Evolutionary conservation across 768 basidiomycete species (phyloP).

Genomic region (Suillus subaureus): DNA sequence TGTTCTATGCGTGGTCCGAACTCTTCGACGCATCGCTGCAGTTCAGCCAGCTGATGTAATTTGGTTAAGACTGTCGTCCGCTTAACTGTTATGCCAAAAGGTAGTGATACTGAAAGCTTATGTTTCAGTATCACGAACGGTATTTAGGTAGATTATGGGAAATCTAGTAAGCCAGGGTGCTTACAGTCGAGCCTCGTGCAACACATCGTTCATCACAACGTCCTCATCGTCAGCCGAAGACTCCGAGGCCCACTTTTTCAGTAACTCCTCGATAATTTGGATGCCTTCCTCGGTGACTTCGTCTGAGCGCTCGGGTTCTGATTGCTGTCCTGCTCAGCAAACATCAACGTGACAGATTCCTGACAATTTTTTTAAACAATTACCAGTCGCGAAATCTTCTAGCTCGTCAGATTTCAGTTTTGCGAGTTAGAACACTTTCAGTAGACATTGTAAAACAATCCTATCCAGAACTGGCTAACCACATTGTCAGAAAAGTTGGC

Average conservation of each 20-base stretch:
- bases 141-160: no score
- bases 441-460: not conserved
- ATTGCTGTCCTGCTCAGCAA: constrained; percentile 25
- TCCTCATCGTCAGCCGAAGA: constrained; percentile 42
- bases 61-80: no score
- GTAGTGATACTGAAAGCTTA: no score
- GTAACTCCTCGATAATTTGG: constrained; percentile 75
- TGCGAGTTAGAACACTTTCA: constrained; percentile 59
- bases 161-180: no score
- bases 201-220: constrained; percentile 53
- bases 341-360: constrained; percentile 5
- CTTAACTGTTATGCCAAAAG: no score
- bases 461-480: constrained; percentile 55
- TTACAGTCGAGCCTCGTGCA: constrained; percentile 34
- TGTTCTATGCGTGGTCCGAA: constrained; percentile 47
- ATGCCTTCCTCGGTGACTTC: constrained; percentile 80
- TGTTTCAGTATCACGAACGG: no score
- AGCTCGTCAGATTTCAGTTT: constrained; percentile 90
- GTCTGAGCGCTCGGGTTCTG: constrained; percentile 49
- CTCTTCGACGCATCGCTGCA: constrained; percentile 40
- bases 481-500: constrained; percentile 97
- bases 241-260: constrained; percentile 61
- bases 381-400: constrained; percentile 75
- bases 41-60: constrained; percentile 42
- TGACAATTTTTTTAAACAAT: constrained; percentile 1